Percentiles rank a stretch among this genome's conserved stretches.
Evolutionary conservation across 78 protist genomes (phyloP).

Genomic region (Chrysochromulina tobinii): DNA sequence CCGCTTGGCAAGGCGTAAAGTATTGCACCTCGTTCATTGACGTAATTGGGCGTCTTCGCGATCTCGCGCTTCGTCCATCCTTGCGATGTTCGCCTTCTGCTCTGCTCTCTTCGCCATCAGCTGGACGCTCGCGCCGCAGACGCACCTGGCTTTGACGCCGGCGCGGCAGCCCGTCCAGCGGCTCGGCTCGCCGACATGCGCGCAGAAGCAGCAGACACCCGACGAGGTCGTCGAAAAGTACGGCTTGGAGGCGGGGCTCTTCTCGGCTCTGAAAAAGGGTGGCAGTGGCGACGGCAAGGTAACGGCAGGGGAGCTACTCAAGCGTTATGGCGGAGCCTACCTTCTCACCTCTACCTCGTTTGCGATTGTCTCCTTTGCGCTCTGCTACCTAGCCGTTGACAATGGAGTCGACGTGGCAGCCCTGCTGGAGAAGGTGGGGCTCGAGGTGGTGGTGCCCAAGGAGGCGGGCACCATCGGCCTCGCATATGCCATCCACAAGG

Average conservation of each 20-base stretch:
- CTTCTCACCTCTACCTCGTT: constrained; percentile 34
- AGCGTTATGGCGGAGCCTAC: constrained; percentile 39
- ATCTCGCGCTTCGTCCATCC: no score
- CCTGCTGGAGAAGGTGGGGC: constrained; percentile 30
- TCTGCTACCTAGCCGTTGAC: constrained; percentile 38
- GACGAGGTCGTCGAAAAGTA: constrained; percentile 26
- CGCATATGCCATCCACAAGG: constrained; percentile 56
- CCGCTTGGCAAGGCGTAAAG: no score
- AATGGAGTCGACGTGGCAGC: constrained; percentile 44
- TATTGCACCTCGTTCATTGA: no score
- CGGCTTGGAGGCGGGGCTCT: constrained; percentile 39
- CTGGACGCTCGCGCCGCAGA: no score
- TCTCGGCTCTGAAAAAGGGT: not conserved
- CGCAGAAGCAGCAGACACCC: not conserved
- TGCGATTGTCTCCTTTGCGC: constrained; percentile 10
- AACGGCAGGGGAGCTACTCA: constrained; percentile 16
- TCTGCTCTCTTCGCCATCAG: no score
- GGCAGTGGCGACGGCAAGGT: not conserved
- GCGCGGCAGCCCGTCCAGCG: no score
- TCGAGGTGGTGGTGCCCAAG: not conserved
- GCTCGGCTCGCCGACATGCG: no score
- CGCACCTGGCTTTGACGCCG: no score
- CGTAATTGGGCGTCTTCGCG: no score
- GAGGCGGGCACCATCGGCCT: constrained; percentile 42
- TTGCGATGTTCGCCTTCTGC: no score